Conservation (phyloP, 768 basidiomycete genomes). For the Termitomyces sp. region DNA sequence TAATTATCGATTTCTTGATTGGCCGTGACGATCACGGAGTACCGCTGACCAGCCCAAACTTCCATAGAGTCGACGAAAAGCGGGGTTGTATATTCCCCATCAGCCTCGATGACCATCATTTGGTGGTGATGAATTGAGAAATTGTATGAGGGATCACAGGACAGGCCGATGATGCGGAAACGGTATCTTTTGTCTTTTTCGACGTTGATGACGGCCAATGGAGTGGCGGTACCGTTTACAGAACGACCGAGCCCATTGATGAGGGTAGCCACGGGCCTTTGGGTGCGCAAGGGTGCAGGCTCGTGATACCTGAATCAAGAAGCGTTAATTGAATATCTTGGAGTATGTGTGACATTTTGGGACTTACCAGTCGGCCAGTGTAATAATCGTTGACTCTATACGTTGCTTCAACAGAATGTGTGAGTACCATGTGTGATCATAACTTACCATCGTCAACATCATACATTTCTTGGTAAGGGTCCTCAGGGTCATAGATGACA, state of each 20-base stretch:
- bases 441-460: constrained; percentile 1
- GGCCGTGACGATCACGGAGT: constrained; percentile 1
- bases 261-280: background rate
- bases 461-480: background rate
- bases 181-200: constrained; percentile 2
- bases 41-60: constrained; percentile 5
- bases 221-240: background rate
- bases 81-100: constrained; percentile 1
- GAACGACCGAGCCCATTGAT: constrained; percentile 5
- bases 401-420: background rate
- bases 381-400: constrained; percentile 4
- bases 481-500: constrained; percentile 2
- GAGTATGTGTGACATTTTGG: too few species aligned
- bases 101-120: constrained; percentile 4
- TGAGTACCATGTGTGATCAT: background rate
- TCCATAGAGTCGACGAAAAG: constrained; percentile 2
- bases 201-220: constrained; percentile 4
- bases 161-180: constrained; percentile 5
- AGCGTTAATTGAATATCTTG: background rate
- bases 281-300: background rate
- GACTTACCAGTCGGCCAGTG: constrained; percentile 1
- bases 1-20: constrained; percentile 5
- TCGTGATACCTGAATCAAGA: constrained; percentile 3
- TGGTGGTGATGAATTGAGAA: constrained; percentile 4
- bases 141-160: constrained; percentile 4